These are phyloP conservation scores for Quercus alba DNA, from an alignment of 306 rosid species.

Conservation along the genomic window DNA sequence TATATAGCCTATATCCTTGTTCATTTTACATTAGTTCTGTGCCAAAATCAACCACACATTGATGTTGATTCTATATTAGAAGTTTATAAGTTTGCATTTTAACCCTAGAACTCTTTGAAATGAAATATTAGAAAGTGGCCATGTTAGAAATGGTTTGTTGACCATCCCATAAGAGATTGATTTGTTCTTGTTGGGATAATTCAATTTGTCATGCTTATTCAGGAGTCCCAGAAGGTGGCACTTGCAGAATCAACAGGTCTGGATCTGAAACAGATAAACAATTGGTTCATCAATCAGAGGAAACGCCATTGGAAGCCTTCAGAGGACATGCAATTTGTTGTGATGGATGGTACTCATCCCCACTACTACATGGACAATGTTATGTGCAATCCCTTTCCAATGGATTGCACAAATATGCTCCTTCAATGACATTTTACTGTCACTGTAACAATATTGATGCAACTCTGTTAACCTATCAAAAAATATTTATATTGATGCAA, in stretches of 20 bases:
- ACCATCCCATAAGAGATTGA: background rate
- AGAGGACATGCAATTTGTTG: conserved; percentile 38
- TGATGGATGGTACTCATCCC: conserved; percentile 37
- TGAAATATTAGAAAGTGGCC: background rate
- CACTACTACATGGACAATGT: conserved; percentile 35
- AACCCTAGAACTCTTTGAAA: background rate
- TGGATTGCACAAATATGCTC: conserved; percentile 39
- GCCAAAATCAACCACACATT: background rate
- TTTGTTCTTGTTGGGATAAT: background rate
- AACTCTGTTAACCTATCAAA: background rate
- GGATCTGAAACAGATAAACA: conserved; percentile 50
- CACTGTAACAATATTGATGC: background rate
- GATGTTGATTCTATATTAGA: background rate
- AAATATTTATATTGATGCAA: too few species aligned
- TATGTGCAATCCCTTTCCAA: conserved; percentile 35
- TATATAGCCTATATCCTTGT: background rate
- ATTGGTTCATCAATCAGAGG: conserved; percentile 55
- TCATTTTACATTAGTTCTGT: background rate
- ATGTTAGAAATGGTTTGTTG: too few species aligned
- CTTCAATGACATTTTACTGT: conserved; percentile 3
- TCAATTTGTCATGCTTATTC: background rate
- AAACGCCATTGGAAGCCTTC: conserved; percentile 62
- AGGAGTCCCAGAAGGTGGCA: conserved; percentile 48
- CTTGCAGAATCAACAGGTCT: conserved; percentile 45
- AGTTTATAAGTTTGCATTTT: background rate